phyloP scores from a whole-genome alignment of 2,329 filamentous ascomycete species.

The Epichloe uncinata region DNA sequence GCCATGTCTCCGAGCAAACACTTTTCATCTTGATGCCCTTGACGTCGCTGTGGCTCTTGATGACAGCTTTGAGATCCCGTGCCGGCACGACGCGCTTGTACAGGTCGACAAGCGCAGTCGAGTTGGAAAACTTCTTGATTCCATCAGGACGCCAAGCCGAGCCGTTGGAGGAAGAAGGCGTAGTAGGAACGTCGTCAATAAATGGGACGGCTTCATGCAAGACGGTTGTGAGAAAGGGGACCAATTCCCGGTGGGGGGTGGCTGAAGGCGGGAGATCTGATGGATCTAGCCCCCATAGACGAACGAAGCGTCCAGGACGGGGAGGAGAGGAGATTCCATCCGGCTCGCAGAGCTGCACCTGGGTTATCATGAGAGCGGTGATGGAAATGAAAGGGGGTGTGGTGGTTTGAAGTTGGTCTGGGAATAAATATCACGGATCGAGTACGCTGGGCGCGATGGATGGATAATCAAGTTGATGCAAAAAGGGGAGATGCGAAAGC shows the following conservation, averaged over 20 bases:
- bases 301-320: constrained; percentile 33
- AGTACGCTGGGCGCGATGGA: too few species aligned
- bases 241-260: constrained; percentile 29
- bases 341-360: constrained; percentile 8
- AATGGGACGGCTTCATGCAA: constrained; percentile 48
- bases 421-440: not conserved
- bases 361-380: not conserved
- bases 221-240: constrained; percentile 36
- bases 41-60: constrained; percentile 19
- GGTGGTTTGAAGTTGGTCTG: not conserved
- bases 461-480: too few species aligned
- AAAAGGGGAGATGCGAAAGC: too few species aligned
- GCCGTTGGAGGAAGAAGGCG: not conserved
- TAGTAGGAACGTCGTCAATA: constrained; percentile 35
- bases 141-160: constrained; percentile 37
- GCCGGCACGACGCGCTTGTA: constrained; percentile 35
- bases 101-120: constrained; percentile 37
- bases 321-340: constrained; percentile 4
- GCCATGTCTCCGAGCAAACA: constrained; percentile 42
- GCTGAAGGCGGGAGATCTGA: constrained; percentile 31
- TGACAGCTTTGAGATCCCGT: constrained; percentile 27
- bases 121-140: constrained; percentile 34
- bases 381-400: not conserved
- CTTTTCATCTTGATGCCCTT: constrained; percentile 9
- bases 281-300: constrained; percentile 37